A percentile compares a stretch with the other conserved stretches of the same genome.
Conservation (phyloP, 108 stramenopile species). For the Skeletonema grethae region DNA sequence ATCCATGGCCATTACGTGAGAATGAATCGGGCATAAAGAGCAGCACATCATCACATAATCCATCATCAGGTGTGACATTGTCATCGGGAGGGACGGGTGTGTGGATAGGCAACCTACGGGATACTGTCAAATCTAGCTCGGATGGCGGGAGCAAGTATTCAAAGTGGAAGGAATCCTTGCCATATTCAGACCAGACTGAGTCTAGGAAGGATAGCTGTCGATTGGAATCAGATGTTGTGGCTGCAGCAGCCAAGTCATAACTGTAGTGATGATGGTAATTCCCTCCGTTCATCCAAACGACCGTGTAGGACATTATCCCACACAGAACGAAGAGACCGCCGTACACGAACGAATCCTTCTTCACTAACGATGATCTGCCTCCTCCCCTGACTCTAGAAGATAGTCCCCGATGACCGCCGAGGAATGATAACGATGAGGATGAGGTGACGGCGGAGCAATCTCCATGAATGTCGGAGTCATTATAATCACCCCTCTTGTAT, state of each 20-base stretch:
- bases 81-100: not conserved
- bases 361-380: not conserved
- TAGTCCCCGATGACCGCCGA: not conserved
- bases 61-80: not conserved
- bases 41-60: slow-evolving; percentile 16
- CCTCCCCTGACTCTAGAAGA: not conserved
- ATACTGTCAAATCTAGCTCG: not conserved
- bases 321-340: not conserved
- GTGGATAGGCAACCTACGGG: not conserved
- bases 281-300: not conserved
- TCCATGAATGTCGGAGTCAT: not conserved
- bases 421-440: not conserved
- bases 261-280: slow-evolving; percentile 1
- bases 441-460: not conserved
- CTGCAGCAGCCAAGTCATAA: not conserved
- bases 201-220: slow-evolving; percentile 2
- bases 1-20: slow-evolving; percentile 12
- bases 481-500: not conserved
- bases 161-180: slow-evolving; percentile 8
- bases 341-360: not conserved
- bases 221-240: not conserved
- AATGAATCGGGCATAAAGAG: slow-evolving; percentile 21
- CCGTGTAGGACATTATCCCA: not conserved
- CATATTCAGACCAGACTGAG: not conserved
- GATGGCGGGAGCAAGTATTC: not conserved